Base-by-base conservation (phyloP, 306 rosid species). In the Sophora flavescens region DNA sequence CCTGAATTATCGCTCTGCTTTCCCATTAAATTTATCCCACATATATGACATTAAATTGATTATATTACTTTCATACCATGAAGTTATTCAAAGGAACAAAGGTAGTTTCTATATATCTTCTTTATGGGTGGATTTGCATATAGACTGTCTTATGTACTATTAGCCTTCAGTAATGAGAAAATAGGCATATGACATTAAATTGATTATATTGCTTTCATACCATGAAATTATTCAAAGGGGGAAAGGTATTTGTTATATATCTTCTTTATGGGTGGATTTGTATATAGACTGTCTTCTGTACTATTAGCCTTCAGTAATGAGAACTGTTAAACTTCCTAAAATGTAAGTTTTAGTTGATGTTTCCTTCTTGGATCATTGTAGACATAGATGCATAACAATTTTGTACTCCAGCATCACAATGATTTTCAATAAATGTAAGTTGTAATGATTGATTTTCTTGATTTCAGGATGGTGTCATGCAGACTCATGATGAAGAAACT, bases 401-500 rank as follows among this genome's bases (percentile, higher is more conserved):
- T 77, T 53, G 41, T 50, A 7, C 4, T 30, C 56, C 15, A 41
- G 60, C 57, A 42, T 72, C 65, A 42, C 68, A 41, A 1, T 48
- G 73, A 54, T 58, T 74, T 22, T 15, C 38, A 6, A 75, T 50
- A 63, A 36, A 26, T 58, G 8, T 54, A 28, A 47, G 22, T 69
- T 16, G 47, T 14, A 51, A 47, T 45, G 35, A 65, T 52, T 75
- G 69, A 22, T 71, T 44, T 52, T 79, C 30, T 68, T 80, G 39
- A 65, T 60, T 85, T 71, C 87, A 91, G 96, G 93, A 91, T 17
- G 96, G 96, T 36, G 87, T 91, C 54, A 91, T 91, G 96, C 90
- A 87, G 73, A 91, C 96, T 58, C 96, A 91, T 35, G 96, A 91
- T 65, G 93, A 91, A 76, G 84, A 91, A 82, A 88, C 96, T 30